Evolutionary conservation across 2,329 filamentous ascomycete genomes (phyloP), one percentile per base, ranked within the genome.

Genomic region (Cryphonectria carpinicola): DNA sequence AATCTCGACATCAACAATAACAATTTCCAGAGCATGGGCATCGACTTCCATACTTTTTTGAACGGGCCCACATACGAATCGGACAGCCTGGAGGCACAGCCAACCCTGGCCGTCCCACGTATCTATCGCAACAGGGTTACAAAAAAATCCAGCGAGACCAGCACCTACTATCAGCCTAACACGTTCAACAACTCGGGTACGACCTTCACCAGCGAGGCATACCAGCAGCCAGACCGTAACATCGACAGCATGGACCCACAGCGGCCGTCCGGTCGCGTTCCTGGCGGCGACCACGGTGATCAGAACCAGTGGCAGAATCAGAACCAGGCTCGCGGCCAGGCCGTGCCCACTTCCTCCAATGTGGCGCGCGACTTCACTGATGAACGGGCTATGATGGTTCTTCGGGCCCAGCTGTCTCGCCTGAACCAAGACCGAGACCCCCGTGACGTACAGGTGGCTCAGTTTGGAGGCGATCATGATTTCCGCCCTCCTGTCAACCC

Each of bases 391-490:
- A 71, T 71, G 64, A 39, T 39, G 32, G 39, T 61, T 35, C 54
- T 71, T 3, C 64, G 70, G 49, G 70, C 70, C 7, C 70, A 71
- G 32, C 60, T 61, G 39, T 66, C 49, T n/a, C 28, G 43, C 41
- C 13, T 19, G 56, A 60, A 61, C 3, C 11, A 17, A 37, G 52
- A 32, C 32, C 22, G 46, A 39, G 62, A 70, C 64, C 60, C 58
- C 3, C 67, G 22, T n/a, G 46, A 67, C 43, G n/a, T 60, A 13
- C 46, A 64, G 37, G 6, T 37, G 37, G 54, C 14, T 28, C 56
- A 71, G 28, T 32, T 37, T 2, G 52, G n/a, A n/a, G 39, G 28
- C 28, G 19, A 14, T 22, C 10, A 37, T 7, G 28, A 25, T 10
- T 37, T 52, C 28, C 13, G 28, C 10, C 7, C 35, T 39, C 17